Evolutionary conservation across 768 basidiomycete genomes (phyloP).

Genomic region (Trametes sanguinea): DNA sequence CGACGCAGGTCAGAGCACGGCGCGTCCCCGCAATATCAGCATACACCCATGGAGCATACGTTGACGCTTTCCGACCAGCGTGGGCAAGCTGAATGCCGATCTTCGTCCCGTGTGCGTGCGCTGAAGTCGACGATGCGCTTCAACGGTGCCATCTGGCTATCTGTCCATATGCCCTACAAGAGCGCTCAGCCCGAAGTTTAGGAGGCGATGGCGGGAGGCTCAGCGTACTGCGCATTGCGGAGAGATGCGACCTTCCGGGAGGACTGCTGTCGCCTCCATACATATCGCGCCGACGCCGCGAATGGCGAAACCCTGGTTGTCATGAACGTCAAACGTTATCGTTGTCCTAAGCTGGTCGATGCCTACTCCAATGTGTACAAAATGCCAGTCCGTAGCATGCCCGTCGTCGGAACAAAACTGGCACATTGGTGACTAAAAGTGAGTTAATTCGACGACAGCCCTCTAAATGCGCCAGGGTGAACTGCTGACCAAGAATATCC

Average conservation of each 20-base stretch:
- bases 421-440: conserved; percentile 71
- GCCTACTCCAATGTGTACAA: conserved; percentile 71
- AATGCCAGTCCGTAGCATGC: conserved; percentile 80
- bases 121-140: conserved; percentile 74
- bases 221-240: conserved; percentile 65
- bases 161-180: conserved; percentile 67
- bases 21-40: conserved; percentile 23
- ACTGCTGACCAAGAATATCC: conserved; percentile 61
- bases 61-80: conserved; percentile 74
- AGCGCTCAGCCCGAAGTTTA: not conserved
- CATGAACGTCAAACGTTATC: not conserved
- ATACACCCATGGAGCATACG: conserved; percentile 67
- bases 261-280: conserved; percentile 74
- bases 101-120: conserved; percentile 64
- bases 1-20: conserved; percentile 36
- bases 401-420: conserved; percentile 77
- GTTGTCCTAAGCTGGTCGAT: not conserved
- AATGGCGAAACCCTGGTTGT: conserved; percentile 56
- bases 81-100: conserved; percentile 86
- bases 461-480: not conserved
- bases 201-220: too few relatives aligned
- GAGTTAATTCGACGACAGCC: not conserved
- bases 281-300: conserved; percentile 71
- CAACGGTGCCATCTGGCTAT: conserved; percentile 70
- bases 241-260: conserved; percentile 76